A percentile compares a stretch with the other conserved stretches of the same genome.
Conservation (phyloP, 106 monocot species). For the Chionographis japonica region DNA sequence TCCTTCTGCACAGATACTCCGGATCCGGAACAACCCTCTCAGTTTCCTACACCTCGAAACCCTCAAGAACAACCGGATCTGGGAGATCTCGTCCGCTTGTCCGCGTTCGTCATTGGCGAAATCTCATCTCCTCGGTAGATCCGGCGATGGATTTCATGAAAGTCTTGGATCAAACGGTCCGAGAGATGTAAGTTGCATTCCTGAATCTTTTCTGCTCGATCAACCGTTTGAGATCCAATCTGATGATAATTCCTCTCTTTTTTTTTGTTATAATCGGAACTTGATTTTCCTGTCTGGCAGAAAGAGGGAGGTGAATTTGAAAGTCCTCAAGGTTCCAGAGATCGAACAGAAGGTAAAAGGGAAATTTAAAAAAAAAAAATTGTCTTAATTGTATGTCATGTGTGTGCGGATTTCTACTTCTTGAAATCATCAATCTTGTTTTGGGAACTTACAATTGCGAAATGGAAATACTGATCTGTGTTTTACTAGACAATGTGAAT, state of each 20-base stretch:
- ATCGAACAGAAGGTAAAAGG: constrained; percentile 93
- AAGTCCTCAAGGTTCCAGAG: constrained; percentile 95
- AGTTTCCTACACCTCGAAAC: no score
- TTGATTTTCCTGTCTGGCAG: constrained; percentile 27
- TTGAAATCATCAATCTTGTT: no score
- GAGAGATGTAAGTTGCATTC: constrained; percentile 68
- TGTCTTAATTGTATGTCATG: no score
- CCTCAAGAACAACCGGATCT: no score
- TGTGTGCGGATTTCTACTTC: no score
- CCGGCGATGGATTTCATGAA: constrained; percentile 92
- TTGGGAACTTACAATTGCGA: no score
- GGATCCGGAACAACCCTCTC: no score
- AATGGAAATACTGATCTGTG: no score
- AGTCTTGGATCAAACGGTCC: constrained; percentile 82
- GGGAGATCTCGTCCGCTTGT: no score
- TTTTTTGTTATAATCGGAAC: neutral
- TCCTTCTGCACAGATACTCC: no score
- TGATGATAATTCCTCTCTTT: neutral
- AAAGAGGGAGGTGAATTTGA: constrained; percentile 98
- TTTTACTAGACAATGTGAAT: no score
- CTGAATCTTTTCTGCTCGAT: neutral
- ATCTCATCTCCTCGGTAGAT: neutral
- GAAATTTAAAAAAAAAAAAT: neutral
- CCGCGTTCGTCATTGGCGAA: neutral
- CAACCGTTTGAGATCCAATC: neutral